Percentiles rank a stretch among this genome's conserved stretches.
Evolutionary conservation across 2,329 filamentous ascomycete genomes (phyloP).

Genomic region (Neofusicoccum sp.): DNA sequence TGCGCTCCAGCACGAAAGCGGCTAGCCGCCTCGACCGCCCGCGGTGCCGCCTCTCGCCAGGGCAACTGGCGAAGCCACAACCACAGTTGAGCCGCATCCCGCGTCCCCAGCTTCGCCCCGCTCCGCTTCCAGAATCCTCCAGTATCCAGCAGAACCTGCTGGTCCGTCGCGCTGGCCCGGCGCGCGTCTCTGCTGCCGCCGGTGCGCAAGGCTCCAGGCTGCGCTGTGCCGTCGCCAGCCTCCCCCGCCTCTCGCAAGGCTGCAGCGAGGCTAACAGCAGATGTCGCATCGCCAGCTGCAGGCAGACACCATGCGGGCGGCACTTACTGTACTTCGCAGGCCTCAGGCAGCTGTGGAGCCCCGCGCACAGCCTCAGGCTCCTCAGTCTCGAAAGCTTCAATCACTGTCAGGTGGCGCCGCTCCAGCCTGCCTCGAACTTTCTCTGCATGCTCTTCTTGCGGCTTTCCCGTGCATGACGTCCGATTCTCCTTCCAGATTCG

Average conservation of each 20-base stretch:
- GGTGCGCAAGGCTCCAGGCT: not conserved
- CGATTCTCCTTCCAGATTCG: not conserved
- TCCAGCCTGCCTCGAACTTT: not conserved
- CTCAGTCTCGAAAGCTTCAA: not conserved
- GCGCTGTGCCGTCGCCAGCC: not conserved
- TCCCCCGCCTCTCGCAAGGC: not conserved
- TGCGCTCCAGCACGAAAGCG: constrained; percentile 3
- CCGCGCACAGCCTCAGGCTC: not conserved
- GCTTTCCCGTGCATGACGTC: not conserved
- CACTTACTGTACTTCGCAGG: not conserved
- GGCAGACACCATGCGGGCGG: not conserved
- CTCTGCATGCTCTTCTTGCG: not conserved
- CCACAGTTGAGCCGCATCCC: not conserved
- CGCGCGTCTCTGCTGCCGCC: not conserved
- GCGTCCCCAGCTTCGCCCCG: not conserved
- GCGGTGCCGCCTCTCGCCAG: constrained; percentile 8
- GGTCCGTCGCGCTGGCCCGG: not conserved
- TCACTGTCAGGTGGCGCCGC: not conserved
- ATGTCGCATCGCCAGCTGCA: not conserved
- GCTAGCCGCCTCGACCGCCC: constrained; percentile 7
- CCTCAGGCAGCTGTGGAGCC: not conserved
- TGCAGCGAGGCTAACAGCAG: not conserved
- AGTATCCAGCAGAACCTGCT: not conserved
- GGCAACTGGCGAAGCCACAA: not conserved
- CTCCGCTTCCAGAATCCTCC: constrained; percentile 14